Base-by-base conservation (phyloP, 768 basidiomycete species). In the Agrocybe pediades region DNA sequence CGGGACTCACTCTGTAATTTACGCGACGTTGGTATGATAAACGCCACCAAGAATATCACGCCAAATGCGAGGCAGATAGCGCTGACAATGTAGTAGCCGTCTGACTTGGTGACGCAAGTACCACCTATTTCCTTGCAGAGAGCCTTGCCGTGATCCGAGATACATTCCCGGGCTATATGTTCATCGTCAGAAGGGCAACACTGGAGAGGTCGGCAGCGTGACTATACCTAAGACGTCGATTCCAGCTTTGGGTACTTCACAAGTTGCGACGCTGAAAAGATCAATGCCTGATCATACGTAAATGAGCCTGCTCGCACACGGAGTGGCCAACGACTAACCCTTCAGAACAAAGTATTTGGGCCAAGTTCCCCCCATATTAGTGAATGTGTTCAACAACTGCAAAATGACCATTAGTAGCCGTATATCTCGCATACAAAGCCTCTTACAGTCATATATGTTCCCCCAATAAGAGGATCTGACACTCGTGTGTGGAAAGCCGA, bases 401-500 rank as follows among this genome's bases (percentile, higher is more conserved):
- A 26, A 20, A 33, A n/a, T n/a, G n/a, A n/a, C 15, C 27, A 44
- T 57, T 17, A 53, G 46, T 57, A 20, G 29, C 45, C n/a, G 41
- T 23, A 11, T 21, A 17, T 23, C 42, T 25, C 26, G 48, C n/a
- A 17, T 20, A 25, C 23, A 27, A 43, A 23, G n/a, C 9, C 25
- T 72, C 85, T 58, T 63, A 95, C 95, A 11, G 97, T 99, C 97
- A 99, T 99, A 70, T 99, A 99, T 0, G 97, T 99, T 46, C 97
- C 97, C 24, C 97, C 97, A 49, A 99, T 97, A 11, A 97, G 65
- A 0, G 97, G 97, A 66, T 99, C 97, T 0, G 97, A 94, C 30
- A 99, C 87, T 49, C 90, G 85, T 2, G 95, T 98, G 64, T 98
- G 97, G 81, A 98, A 99, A 2, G 97, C 97, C n/a, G 95, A 92